Evolutionary conservation across 148 eudicot genomes (phyloP).

Genomic region (Cornus florida): DNA sequence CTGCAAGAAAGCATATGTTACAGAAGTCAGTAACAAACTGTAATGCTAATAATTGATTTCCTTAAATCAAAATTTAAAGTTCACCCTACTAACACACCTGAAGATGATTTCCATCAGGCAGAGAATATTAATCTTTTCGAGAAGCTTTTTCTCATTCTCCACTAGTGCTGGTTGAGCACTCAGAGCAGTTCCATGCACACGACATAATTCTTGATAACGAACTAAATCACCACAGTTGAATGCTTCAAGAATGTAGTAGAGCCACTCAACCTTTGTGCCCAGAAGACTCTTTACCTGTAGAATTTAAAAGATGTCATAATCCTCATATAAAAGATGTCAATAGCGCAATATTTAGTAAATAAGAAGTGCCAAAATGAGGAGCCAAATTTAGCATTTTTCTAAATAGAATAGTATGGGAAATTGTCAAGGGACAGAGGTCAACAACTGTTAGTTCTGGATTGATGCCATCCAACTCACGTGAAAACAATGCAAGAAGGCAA

Average conservation of each 20-base stretch:
- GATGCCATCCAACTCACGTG: no score
- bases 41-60: not conserved
- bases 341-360: no score
- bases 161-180: slow-evolving; percentile 89
- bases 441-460: not conserved
- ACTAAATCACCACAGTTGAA: slow-evolving; percentile 84
- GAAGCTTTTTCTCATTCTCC: slow-evolving; percentile 81
- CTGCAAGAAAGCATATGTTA: slow-evolving; percentile 38
- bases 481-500: no score
- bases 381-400: not conserved
- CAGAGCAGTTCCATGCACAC: slow-evolving; percentile 72
- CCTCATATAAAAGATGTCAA: not conserved
- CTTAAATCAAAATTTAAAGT: not conserved
- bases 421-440: not conserved
- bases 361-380: no score
- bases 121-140: slow-evolving; percentile 93
- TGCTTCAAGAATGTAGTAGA: slow-evolving; percentile 84
- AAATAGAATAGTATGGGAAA: not conserved
- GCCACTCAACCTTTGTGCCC: slow-evolving; percentile 97
- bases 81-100: slow-evolving; percentile 37
- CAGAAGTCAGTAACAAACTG: not conserved
- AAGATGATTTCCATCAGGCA: slow-evolving; percentile 98
- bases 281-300: slow-evolving; percentile 76
- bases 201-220: slow-evolving; percentile 85
- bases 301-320: slow-evolving; percentile 3